phyloP scores from a whole-genome alignment of 208 protist species.

The Crithidia brevicula region DNA sequence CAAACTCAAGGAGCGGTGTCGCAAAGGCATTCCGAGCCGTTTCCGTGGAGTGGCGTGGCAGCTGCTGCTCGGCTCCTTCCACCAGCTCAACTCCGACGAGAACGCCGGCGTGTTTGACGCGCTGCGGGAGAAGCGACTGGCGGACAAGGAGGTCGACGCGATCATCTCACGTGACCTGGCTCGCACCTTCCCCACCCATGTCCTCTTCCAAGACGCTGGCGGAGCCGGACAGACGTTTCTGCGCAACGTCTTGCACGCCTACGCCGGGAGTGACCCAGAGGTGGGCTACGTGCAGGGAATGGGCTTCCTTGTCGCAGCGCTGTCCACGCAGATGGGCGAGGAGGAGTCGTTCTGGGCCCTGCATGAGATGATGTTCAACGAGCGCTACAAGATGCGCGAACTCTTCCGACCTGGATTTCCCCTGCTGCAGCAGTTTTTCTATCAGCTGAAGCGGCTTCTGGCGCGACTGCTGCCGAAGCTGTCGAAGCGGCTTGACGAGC shows the following conservation, averaged over 20 bases:
- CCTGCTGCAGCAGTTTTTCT: slow-evolving; percentile 90
- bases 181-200: slow-evolving; percentile 90
- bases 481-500: slow-evolving; percentile 66
- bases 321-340: slow-evolving; percentile 91
- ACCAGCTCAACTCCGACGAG: slow-evolving; percentile 66
- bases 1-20: slow-evolving; percentile 89
- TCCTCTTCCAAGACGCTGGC: slow-evolving; percentile 85
- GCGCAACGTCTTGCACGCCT: slow-evolving; percentile 90
- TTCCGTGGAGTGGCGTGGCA: slow-evolving; percentile 90
- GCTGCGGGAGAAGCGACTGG: slow-evolving; percentile 68
- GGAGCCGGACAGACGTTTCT: slow-evolving; percentile 89
- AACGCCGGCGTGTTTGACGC: slow-evolving; percentile 78
- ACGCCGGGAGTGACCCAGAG: slow-evolving; percentile 88
- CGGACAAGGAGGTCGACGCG: slow-evolving; percentile 62
- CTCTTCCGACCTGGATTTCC: slow-evolving; percentile 91
- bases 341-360: slow-evolving; percentile 94
- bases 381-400: slow-evolving; percentile 85
- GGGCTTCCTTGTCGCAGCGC: slow-evolving; percentile 89
- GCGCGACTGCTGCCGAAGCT: slow-evolving; percentile 79
- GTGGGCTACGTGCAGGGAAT: slow-evolving; percentile 96
- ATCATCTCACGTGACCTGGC: slow-evolving; percentile 83
- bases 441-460: slow-evolving; percentile 84
- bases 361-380: slow-evolving; percentile 86
- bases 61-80: slow-evolving; percentile 79
- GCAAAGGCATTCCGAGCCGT: slow-evolving; percentile 86